Percentiles rank a stretch among this genome's conserved stretches.
phyloP scores from a whole-genome alignment of 208 protist genomes.

The Crithidia expoeki region DNA sequence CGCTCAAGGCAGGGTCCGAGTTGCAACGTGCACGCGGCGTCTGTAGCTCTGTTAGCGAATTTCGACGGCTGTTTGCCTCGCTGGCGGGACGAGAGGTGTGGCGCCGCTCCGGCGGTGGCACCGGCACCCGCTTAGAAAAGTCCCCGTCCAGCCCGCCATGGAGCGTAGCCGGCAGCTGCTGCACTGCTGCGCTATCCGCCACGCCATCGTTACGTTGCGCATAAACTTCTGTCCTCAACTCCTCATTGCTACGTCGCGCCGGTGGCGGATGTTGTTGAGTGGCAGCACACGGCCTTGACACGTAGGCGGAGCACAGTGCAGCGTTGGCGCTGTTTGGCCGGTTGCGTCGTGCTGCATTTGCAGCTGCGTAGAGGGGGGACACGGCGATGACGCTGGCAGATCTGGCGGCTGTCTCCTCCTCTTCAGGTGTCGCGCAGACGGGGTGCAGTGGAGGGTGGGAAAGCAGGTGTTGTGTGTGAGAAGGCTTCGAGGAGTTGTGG shows the following conservation, averaged over 20 bases:
- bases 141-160: neutral
- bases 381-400: too few species aligned
- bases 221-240: neutral
- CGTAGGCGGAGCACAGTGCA: conserved; percentile 10
- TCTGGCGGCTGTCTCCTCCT: too few species aligned
- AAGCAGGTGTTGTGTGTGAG: too few species aligned
- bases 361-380: too few species aligned
- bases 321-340: conserved; percentile 20
- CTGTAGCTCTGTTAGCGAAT: neutral
- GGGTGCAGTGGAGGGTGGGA: too few species aligned
- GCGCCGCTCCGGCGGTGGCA: conserved; percentile 9
- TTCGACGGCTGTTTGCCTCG: neutral
- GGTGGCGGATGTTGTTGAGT: neutral
- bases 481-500: too few species aligned
- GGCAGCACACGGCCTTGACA: neutral
- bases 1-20: neutral
- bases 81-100: neutral
- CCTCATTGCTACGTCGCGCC: neutral
- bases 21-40: neutral
- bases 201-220: neutral
- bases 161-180: neutral
- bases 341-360: too few species aligned
- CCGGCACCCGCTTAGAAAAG: conserved; percentile 7
- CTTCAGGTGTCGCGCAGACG: too few species aligned
- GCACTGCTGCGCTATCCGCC: neutral